Base-by-base conservation (phyloP, 768 basidiomycete genomes). In the Psilocybe tampanensis region DNA sequence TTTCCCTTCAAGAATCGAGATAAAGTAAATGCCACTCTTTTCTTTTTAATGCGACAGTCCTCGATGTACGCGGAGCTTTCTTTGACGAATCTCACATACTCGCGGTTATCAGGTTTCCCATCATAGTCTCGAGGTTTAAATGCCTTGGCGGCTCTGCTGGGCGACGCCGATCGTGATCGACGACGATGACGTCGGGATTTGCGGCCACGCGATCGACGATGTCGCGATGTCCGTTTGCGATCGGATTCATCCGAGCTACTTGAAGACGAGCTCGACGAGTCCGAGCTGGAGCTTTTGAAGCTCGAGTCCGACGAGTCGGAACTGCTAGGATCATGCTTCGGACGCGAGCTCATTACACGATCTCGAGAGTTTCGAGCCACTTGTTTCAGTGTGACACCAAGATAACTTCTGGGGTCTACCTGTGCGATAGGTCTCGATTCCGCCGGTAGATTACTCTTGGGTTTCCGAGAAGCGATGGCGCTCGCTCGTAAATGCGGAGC, bases 1-100 rank as follows among this genome's bases (percentile, higher is more conserved):
- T 44, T 54, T 3, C 49, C 61, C 15, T 44, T 50, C 2, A 63
- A 1, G 33, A 58, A 63, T 19, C 57, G 50, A 41, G 24, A 47
- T 49, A 64, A 3, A 48, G 34, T 19, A 44, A 61, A 47, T 57
- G 48, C 17, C 54, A 33, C 15, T 24, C 47, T 26, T 19, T 39
- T n/a, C 15, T 52, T n/a, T 23, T 29, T 17, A n/a, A 51, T 23
- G 12, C 55, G 34, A 36, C 52, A 51, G 47, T 59, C 56, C 8
- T 42, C 6, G n/a, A 60, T 15, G n/a, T 63, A 51, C 3, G 50
- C 57, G 23, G 55, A 23, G 8, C 60, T 52, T 44, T 59, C 60
- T 45, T 60, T 59, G 21, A 55, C 36, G 42, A 68, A 66, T 2
- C 52, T 47, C 17, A 57, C 54, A 32, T 60, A 63, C 5, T 45